Conservation (phyloP, 2,329 filamentous ascomycete genomes). For the Calonectria henricotiae region DNA sequence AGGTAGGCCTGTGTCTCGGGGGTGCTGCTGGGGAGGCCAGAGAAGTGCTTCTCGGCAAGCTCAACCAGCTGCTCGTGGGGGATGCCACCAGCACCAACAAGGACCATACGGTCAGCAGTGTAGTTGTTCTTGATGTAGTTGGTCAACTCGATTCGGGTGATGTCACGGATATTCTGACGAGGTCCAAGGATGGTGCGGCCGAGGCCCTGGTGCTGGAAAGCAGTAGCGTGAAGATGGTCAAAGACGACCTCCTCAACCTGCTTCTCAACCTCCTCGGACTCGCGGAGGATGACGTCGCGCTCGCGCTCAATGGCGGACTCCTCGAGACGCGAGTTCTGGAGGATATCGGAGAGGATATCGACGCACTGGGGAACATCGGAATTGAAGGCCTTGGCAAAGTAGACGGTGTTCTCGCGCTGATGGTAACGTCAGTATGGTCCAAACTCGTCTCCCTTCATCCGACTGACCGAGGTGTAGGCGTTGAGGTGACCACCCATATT, state of each 20-base stretch:
- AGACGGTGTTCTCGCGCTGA: conserved; percentile 98
- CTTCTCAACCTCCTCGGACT: conserved; percentile 99
- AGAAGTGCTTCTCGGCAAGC: conserved; percentile 97
- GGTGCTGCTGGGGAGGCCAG: conserved; percentile 81
- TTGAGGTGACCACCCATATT: conserved; percentile 99
- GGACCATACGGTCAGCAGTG: conserved; percentile 99
- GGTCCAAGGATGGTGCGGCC: conserved; percentile 98
- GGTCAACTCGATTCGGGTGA: conserved; percentile 89
- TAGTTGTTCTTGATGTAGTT: conserved; percentile 99
- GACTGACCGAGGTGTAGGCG: conserved; percentile 96
- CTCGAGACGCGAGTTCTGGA: conserved; percentile 99
- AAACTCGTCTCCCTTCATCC: conserved; percentile 48
- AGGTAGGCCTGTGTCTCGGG: conserved; percentile 83
- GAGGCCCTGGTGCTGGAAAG: conserved; percentile 95
- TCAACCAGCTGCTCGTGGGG: conserved; percentile 95
- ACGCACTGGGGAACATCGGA: conserved; percentile 96
- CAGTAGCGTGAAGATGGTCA: conserved; percentile 98
- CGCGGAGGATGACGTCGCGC: conserved; percentile 97
- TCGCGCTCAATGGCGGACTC: conserved; percentile 93
- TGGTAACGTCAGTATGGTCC: conserved; percentile 51
- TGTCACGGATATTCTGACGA: conserved; percentile 98
- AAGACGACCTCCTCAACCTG: conserved; percentile 99
- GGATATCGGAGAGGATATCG: conserved; percentile 98
- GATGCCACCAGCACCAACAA: conserved; percentile 94
- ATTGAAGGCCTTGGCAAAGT: conserved; percentile 99